Conservation (phyloP, 2,329 filamentous ascomycete species). For the Parastagonospora nodorum region DNA sequence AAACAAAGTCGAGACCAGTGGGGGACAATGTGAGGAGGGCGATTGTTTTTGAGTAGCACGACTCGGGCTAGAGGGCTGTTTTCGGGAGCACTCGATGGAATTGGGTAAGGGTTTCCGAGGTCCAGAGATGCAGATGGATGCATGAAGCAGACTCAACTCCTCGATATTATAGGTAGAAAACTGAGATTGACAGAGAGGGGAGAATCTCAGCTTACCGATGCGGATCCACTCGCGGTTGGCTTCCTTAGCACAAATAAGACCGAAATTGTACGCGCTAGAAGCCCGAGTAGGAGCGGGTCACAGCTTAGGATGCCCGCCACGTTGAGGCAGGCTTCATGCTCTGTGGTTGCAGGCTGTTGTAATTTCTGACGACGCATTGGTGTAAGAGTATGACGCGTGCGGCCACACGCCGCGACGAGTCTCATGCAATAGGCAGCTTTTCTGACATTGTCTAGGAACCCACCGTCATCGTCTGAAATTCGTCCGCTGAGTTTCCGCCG, state of each 20-base stretch:
- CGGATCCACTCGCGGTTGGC: constrained; percentile 19
- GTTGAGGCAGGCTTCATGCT: constrained; percentile 24
- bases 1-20: constrained; percentile 5
- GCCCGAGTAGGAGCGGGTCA: constrained; percentile 20
- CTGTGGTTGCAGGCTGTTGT: constrained; percentile 30
- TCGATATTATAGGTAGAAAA: constrained; percentile 19
- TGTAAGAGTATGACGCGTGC: constrained; percentile 23
- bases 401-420: constrained; percentile 11
- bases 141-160: constrained; percentile 15
- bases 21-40: constrained; percentile 10
- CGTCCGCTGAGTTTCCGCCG: constrained; percentile 9
- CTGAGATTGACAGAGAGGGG: constrained; percentile 19
- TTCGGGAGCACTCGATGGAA: constrained; percentile 8
- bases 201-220: constrained; percentile 20
- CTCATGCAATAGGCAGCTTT: constrained; percentile 19
- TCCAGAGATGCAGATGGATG: constrained; percentile 16
- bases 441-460: constrained; percentile 4
- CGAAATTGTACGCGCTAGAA: constrained; percentile 21
- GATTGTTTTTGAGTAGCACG: constrained; percentile 12
- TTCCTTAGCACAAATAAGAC: constrained; percentile 16
- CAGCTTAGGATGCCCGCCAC: constrained; percentile 26
- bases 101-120: constrained; percentile 23
- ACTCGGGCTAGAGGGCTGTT: constrained; percentile 21
- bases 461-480: constrained; percentile 17
- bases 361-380: constrained; percentile 21